Conservation (phyloP, 2,329 filamentous ascomycete species). For the Gnomoniopsis sp. region DNA sequence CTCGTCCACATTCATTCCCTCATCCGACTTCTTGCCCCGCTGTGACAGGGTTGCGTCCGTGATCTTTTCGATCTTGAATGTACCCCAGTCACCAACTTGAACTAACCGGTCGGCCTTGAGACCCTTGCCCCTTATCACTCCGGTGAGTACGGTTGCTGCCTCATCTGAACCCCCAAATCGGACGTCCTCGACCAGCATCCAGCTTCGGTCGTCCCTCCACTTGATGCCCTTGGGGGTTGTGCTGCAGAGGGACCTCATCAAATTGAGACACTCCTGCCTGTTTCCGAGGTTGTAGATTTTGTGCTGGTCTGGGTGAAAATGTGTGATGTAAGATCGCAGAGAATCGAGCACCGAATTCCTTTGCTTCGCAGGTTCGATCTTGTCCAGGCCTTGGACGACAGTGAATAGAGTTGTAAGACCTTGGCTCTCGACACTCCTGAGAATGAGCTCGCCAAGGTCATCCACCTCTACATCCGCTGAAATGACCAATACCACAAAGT, state of each 20-base stretch:
- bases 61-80: slow-evolving; percentile 90
- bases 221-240: slow-evolving; percentile 89
- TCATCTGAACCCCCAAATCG: slow-evolving; percentile 61
- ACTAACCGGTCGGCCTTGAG: slow-evolving; percentile 87
- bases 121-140: slow-evolving; percentile 79
- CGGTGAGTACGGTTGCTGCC: slow-evolving; percentile 72
- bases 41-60: slow-evolving; percentile 67
- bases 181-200: slow-evolving; percentile 87
- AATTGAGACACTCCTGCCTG: slow-evolving; percentile 84
- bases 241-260: slow-evolving; percentile 87
- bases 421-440: slow-evolving; percentile 87
- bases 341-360: slow-evolving; percentile 73
- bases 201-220: slow-evolving; percentile 93
- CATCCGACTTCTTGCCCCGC: slow-evolving; percentile 56
- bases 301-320: slow-evolving; percentile 90
- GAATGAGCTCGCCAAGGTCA: slow-evolving; percentile 75
- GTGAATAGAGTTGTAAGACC: slow-evolving; percentile 91
- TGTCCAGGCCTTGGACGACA: slow-evolving; percentile 75
- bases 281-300: slow-evolving; percentile 87
- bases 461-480: slow-evolving; percentile 84
- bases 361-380: slow-evolving; percentile 75
- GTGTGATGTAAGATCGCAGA: slow-evolving; percentile 86
- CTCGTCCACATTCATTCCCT: slow-evolving; percentile 67
- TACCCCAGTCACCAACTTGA: slow-evolving; percentile 90
- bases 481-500: slow-evolving; percentile 85